phyloP scores from a whole-genome alignment of 352 stramenopile genomes.

The Globisporangium nodosum region DNA sequence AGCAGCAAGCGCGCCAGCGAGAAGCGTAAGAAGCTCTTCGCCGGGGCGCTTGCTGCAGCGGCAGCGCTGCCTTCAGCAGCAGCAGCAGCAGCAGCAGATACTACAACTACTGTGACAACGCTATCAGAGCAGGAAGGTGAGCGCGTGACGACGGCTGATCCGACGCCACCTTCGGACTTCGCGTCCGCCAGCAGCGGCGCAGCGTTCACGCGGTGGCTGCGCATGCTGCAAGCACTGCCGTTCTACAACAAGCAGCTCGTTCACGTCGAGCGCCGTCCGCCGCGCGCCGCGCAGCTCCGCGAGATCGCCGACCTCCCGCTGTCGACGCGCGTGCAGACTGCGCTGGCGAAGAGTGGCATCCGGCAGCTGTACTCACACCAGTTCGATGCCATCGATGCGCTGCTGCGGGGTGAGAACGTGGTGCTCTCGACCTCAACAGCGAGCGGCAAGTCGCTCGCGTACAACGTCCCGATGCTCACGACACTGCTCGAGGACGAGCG shows the following conservation, averaged over 20 bases:
- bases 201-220: conserved; percentile 31
- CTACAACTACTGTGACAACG: background rate
- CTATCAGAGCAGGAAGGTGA: background rate
- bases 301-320: conserved; percentile 34
- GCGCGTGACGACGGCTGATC: too few relatives aligned
- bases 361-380: conserved; percentile 91
- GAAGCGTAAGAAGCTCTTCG: conserved; percentile 57
- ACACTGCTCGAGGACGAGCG: conserved; percentile 43
- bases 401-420: conserved; percentile 84
- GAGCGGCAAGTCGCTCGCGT: conserved; percentile 96
- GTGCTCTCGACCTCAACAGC: conserved; percentile 95
- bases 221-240: conserved; percentile 42
- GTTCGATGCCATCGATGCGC: conserved; percentile 83
- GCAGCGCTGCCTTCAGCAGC: background rate
- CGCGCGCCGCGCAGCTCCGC: conserved; percentile 38
- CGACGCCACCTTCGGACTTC: background rate
- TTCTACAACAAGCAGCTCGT: conserved; percentile 77
- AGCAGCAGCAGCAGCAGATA: background rate
- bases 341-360: conserved; percentile 49
- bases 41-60: conserved; percentile 21
- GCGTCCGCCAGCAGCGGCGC: background rate
- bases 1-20: conserved; percentile 45
- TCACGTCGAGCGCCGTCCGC: conserved; percentile 56
- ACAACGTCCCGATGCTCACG: conserved; percentile 92
- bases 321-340: conserved; percentile 23